A percentile compares a stretch with the other conserved stretches of the same genome.
phyloP scores from a whole-genome alignment of 2,329 filamentous ascomycete genomes.

The Penicillium vulpinum region DNA sequence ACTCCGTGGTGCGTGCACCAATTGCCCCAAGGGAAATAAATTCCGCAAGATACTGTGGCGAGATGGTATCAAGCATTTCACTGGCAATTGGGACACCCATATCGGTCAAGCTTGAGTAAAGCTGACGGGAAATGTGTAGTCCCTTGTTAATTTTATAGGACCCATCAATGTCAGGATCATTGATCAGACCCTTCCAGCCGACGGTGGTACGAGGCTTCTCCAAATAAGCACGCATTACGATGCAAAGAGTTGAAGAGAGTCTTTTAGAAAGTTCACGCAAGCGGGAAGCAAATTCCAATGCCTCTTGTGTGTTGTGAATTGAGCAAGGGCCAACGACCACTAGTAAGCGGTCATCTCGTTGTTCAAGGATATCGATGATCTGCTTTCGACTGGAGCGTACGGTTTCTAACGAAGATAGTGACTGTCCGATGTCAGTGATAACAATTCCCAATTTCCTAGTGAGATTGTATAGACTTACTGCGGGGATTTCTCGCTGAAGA shows the following conservation, averaged over 20 bases:
- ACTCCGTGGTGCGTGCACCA: constrained; percentile 92
- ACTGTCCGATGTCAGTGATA: too few species aligned
- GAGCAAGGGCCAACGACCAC: not conserved
- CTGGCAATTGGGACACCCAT: constrained; percentile 90
- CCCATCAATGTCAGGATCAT: too few species aligned
- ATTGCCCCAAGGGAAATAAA: constrained; percentile 94
- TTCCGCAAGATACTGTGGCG: constrained; percentile 94
- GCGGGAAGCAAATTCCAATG: not conserved
- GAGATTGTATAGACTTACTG: not conserved
- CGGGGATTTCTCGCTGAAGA: not conserved
- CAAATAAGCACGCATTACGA: too few species aligned
- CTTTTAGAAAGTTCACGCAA: too few species aligned
- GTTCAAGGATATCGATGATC: not conserved
- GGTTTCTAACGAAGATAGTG: not conserved
- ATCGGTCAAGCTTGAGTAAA: constrained; percentile 86
- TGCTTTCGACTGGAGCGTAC: not conserved
- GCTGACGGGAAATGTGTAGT: constrained; percentile 79
- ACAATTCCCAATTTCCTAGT: not conserved
- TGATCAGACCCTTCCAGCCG: too few species aligned
- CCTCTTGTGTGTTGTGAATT: not conserved
- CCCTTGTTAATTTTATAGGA: too few species aligned
- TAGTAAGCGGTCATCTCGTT: not conserved
- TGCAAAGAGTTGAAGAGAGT: too few species aligned
- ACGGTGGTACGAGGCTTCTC: too few species aligned
- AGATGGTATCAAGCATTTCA: constrained; percentile 99